Conservation (phyloP, 2,329 filamentous ascomycete genomes). For the Alternaria tenuissima region DNA sequence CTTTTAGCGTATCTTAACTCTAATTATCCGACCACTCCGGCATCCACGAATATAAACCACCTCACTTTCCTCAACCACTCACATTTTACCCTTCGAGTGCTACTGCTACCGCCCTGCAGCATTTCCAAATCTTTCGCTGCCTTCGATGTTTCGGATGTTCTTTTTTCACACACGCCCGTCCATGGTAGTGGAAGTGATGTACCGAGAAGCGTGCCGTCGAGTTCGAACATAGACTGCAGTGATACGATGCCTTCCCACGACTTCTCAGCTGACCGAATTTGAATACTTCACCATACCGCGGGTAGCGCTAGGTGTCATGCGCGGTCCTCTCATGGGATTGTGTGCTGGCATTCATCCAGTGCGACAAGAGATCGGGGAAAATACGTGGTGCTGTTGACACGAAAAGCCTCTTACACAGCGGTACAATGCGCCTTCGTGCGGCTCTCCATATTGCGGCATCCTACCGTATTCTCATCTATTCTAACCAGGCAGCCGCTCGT, state of each 20-base stretch:
- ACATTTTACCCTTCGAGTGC: slow-evolving; percentile 6
- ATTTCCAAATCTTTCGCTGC: neutral
- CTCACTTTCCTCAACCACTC: slow-evolving; percentile 24
- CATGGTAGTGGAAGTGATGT: neutral
- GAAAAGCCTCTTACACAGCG: neutral
- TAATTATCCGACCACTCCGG: slow-evolving; percentile 26
- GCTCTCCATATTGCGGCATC: neutral
- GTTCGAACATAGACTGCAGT: neutral
- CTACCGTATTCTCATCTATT: slow-evolving; percentile 3
- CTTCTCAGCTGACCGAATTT: neutral
- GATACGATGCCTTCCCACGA: neutral
- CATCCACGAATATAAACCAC: slow-evolving; percentile 17
- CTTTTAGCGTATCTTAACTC: slow-evolving; percentile 9
- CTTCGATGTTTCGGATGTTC: neutral
- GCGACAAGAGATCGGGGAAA: neutral
- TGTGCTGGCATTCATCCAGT: neutral
- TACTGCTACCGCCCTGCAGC: neutral
- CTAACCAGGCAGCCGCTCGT: neutral
- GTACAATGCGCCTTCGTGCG: neutral
- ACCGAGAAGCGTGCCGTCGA: slow-evolving; percentile 1
- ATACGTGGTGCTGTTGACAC: neutral
- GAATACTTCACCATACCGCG: neutral
- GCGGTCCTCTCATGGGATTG: neutral
- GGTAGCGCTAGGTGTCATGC: neutral
- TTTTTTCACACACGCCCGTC: neutral